Conservation (phyloP, 192 early-diverging fungal species). For the Rhizophlyctis rosea region DNA sequence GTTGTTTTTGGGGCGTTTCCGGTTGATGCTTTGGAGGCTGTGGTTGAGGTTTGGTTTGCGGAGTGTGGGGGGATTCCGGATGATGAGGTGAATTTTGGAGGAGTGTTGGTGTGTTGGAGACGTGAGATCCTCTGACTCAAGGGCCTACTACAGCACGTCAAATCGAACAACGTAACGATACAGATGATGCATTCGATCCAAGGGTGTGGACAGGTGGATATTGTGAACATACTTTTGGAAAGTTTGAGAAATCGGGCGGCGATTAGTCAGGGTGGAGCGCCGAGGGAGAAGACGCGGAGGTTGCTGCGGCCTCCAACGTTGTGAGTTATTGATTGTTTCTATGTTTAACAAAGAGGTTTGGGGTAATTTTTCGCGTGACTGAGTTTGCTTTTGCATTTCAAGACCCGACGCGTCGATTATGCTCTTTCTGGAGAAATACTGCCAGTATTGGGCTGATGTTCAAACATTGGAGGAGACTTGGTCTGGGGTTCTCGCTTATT, state of each 20-base stretch:
- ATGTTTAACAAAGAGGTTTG: too few relatives aligned
- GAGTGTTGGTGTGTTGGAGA: too few relatives aligned
- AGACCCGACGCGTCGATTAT: constrained; percentile 66
- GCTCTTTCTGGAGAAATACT: constrained; percentile 64
- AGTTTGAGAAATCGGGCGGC: constrained; percentile 13
- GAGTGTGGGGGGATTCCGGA: constrained; percentile 12
- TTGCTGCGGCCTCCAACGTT: background rate
- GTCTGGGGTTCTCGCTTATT: constrained; percentile 55
- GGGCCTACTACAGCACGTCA: too few relatives aligned
- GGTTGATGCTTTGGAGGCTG: constrained; percentile 57
- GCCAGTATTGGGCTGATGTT: constrained; percentile 35
- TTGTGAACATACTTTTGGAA: constrained; percentile 23
- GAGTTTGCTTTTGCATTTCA: background rate
- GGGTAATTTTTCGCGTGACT: background rate
- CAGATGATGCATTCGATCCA: constrained; percentile 23
- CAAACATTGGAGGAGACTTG: constrained; percentile 58
- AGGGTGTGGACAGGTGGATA: constrained; percentile 3
- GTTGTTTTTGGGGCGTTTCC: constrained; percentile 50
- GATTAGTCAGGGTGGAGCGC: background rate
- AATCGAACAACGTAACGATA: background rate
- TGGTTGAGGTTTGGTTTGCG: constrained; percentile 65
- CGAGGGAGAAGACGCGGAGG: too few relatives aligned
- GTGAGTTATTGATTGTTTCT: background rate
- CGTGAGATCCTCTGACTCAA: too few relatives aligned
- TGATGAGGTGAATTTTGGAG: background rate